Base-by-base conservation (phyloP, 129 eudicot genomes). In the Chrysanthemum seticuspe region DNA sequence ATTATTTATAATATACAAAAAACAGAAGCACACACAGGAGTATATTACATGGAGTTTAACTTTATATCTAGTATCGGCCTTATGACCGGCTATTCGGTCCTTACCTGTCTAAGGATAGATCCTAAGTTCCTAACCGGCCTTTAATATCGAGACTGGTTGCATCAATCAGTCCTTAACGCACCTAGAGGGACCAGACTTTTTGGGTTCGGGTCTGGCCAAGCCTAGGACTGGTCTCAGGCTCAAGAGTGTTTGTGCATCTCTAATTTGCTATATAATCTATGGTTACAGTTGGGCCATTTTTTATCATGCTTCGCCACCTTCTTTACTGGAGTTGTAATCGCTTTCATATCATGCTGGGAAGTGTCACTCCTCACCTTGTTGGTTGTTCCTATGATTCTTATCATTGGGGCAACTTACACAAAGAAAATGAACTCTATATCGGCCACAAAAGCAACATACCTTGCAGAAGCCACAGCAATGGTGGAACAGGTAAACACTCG, bases 261-360 rank as follows among this genome's bases (percentile, higher is more conserved):
- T 12, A 52, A 52, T 52, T 13, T 13, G 7, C 71, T 19, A 19
- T 25, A 66, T 21, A 48, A 8, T 11, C 15, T 36, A 11, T 10
- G 53, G 15, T 81, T 78, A 45, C 89, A 90, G 97, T 70, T 90
- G 82, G 94, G 97, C 15, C 97, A 90, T 85, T 90, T 90, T 70
- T 44, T 90, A 34, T 69, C 97, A 75, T 78, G 94, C 78, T 81
- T 83, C 19, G 90, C 91, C 8, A 90, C 97, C 36, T 87, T 90
- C 81, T 79, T 87, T 64, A 81, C 87, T 18, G 97, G 97, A 53
- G 97, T 83, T 60, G 54, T 90, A 51, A 85, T 87, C 65, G 97
- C 97, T 52, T 80, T 90, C 67, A 83, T 85, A 77, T 72, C 81
- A 7, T 83, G 86, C 55, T 90, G 97, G 97, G 97, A 90, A 78